Percentiles rank a stretch among this genome's conserved stretches.
phyloP scores from a whole-genome alignment of 805 yeast genomes.

The Starmera caribaea region DNA sequence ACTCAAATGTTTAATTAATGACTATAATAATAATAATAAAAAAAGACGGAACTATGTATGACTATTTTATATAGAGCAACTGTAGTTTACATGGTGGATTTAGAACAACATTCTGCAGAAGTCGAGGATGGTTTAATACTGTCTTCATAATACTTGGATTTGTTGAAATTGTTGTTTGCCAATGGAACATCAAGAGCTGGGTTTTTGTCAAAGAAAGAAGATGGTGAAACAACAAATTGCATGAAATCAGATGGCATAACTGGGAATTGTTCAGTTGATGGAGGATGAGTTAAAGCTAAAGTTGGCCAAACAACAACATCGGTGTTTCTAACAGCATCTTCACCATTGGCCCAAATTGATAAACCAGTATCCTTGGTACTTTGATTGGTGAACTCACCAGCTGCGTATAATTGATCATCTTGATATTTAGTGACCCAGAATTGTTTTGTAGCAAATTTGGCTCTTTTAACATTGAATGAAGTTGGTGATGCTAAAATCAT shows the following conservation, averaged over 20 bases:
- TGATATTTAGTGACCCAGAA: constrained; percentile 74
- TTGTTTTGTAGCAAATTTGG: constrained; percentile 66
- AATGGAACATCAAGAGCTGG: constrained; percentile 76
- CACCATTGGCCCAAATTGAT: constrained; percentile 59
- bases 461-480: constrained; percentile 61
- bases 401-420: constrained; percentile 66
- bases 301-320: constrained; percentile 79
- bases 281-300: constrained; percentile 72
- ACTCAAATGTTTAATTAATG: too few relatives aligned
- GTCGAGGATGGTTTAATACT: constrained; percentile 4
- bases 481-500: constrained; percentile 59
- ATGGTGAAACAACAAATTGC: constrained; percentile 56
- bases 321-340: constrained; percentile 60
- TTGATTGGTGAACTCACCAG: constrained; percentile 84
- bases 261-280: constrained; percentile 81
- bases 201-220: constrained; percentile 66
- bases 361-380: constrained; percentile 63
- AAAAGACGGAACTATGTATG: background rate
- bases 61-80: background rate
- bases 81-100: background rate
- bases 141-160: constrained; percentile 35
- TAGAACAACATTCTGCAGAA: background rate
- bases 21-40: too few relatives aligned
- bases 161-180: constrained; percentile 57
- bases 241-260: constrained; percentile 82